Evolutionary conservation across 2,329 filamentous ascomycete species (phyloP), one percentile per base, ranked within the genome.

Genomic region (Fusarium citri): DNA sequence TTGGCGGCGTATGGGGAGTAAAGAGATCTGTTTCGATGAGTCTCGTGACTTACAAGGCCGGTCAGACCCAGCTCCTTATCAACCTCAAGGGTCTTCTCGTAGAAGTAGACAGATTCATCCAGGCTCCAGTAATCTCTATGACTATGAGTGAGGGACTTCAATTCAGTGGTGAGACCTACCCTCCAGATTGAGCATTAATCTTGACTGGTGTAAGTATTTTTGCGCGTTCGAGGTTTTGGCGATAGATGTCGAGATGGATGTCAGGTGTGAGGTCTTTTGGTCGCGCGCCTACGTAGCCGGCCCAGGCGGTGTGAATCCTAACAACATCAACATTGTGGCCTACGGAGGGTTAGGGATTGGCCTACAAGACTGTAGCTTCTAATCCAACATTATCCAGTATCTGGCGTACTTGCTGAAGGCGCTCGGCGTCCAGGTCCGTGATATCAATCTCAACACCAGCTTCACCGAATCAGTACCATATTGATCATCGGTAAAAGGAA

Each of bases 401-500:
- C n/a, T 31, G 25, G 10, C 37, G 50, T 14, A 54, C 10, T 54
- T 42, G 25, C 18, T 20, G 7, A 16, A 54, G 37, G 25, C 30
- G 9, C 8, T 23, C n/a, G 3, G 5, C 37, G 14, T 22, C n/a
- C 7, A 15, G n/a, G 37, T 42, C 25, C 4, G 50, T 54, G 7
- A 54, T 42, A 12, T 54, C 50, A 5, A 42, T 31, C 16, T 54
- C 50, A 30, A 54, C 37, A 3, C 50, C 49, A 10, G 48, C 48
- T 51, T 15, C 11, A 14, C 1, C 5, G 3, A 3, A 2, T 53
- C 3, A 53, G 12, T 16, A 3, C 3, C 11, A 37, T 16, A n/a
- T 8, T 2, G 14, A 3, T 11, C 0, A 3, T 26, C 0, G 3
- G 12, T 11, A 14, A 18, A 4, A 7, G 3, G 7, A 8, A 10